Conservation (phyloP, 805 yeast species). For the Jamesozyma spencerorum region DNA sequence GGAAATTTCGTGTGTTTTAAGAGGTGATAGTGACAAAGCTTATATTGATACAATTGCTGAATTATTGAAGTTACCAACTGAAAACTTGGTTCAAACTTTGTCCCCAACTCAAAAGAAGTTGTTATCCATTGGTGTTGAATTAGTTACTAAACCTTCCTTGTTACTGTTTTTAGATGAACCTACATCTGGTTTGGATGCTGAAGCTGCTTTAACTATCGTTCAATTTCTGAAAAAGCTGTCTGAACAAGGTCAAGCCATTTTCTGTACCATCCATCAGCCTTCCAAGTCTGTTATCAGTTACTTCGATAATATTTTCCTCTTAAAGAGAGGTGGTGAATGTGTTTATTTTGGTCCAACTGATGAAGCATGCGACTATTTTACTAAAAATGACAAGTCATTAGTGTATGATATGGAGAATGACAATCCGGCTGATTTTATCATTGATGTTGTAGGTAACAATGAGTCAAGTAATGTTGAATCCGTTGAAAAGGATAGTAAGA, state of each 20-base stretch:
- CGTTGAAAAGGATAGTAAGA: constrained; percentile 4
- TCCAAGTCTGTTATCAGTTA: constrained; percentile 50
- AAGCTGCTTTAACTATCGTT: constrained; percentile 52
- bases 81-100: constrained; percentile 42
- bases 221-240: constrained; percentile 42
- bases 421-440: constrained; percentile 69
- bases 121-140: constrained; percentile 45
- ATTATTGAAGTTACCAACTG: constrained; percentile 34
- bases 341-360: constrained; percentile 69
- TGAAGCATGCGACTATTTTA: constrained; percentile 41
- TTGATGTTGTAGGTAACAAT: constrained; percentile 58
- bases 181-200: constrained; percentile 51
- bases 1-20: constrained; percentile 41
- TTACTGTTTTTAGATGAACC: constrained; percentile 52
- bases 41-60: constrained; percentile 32
- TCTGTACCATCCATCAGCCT: constrained; percentile 61
- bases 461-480: constrained; percentile 38
- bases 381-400: constrained; percentile 48
- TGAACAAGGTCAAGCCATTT: constrained; percentile 44
- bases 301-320: constrained; percentile 49
- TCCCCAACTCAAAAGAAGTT: constrained; percentile 48
- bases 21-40: constrained; percentile 31
- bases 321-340: constrained; percentile 64
- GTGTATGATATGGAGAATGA: constrained; percentile 40
- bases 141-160: constrained; percentile 46